Evolutionary conservation across 1,284 basidiomycete genomes (phyloP).

Genomic region (Heterobasidion irregulare): DNA sequence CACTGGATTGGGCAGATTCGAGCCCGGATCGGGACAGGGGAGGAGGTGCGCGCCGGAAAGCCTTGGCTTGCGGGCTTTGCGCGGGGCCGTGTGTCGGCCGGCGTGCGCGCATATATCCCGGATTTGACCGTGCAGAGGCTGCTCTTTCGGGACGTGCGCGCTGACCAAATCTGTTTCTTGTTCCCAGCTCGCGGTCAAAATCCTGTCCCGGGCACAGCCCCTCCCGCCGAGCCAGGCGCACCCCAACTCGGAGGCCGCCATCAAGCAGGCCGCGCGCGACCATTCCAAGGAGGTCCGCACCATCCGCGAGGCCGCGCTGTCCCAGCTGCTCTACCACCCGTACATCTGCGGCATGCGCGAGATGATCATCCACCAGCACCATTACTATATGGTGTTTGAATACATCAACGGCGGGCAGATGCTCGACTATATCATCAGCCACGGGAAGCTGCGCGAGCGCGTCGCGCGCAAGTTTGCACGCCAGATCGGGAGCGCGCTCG

Average conservation of each 20-base stretch:
- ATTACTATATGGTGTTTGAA: constrained; percentile 99
- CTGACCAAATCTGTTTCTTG: not conserved
- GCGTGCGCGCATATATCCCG: too few species aligned
- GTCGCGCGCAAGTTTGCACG: constrained; percentile 95
- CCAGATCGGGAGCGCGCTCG: constrained; percentile 92
- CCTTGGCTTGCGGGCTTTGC: too few species aligned
- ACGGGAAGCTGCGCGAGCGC: constrained; percentile 91
- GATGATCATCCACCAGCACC: constrained; percentile 92
- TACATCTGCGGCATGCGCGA: constrained; percentile 99
- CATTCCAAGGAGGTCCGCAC: constrained; percentile 95
- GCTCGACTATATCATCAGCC: constrained; percentile 99
- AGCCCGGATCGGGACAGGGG: too few species aligned
- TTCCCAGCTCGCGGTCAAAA: constrained; percentile 92
- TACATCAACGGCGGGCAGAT: constrained; percentile 99
- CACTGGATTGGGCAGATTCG: not conserved
- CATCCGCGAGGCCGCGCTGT: constrained; percentile 90
- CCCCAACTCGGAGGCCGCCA: constrained; percentile 48
- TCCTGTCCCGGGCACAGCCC: constrained; percentile 44
- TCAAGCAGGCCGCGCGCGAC: constrained; percentile 83
- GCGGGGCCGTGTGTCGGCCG: too few species aligned
- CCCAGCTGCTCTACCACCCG: constrained; percentile 92
- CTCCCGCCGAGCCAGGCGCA: constrained; percentile 61
- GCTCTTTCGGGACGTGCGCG: not conserved
- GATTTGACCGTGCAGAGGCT: too few species aligned
- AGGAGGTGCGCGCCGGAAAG: too few species aligned